Conservation (phyloP, 768 basidiomycete genomes). For the Hypholoma sublateritium region DNA sequence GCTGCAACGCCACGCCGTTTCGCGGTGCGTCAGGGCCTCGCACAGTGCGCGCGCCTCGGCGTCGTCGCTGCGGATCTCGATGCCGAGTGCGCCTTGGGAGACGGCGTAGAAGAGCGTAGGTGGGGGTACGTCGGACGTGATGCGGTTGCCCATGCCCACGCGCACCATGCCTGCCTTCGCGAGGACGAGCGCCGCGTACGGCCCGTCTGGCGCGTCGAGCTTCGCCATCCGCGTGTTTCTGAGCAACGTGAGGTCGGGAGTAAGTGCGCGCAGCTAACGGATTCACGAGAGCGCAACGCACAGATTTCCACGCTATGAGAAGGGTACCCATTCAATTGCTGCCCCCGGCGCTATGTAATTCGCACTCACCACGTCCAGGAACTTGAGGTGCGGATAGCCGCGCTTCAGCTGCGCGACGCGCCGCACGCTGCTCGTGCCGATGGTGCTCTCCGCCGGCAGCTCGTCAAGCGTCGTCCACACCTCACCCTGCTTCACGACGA, state of each 20-base stretch:
- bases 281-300: slow-evolving; percentile 43
- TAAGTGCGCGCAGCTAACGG: background rate
- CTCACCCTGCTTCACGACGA: slow-evolving; percentile 79
- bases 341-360: background rate
- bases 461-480: slow-evolving; percentile 75
- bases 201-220: slow-evolving; percentile 79
- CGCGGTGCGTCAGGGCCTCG: slow-evolving; percentile 67
- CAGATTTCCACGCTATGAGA: slow-evolving; percentile 79
- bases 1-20: slow-evolving; percentile 72
- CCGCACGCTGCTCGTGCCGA: slow-evolving; percentile 95
- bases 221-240: slow-evolving; percentile 91
- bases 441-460: slow-evolving; percentile 81
- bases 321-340: background rate
- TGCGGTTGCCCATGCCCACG: slow-evolving; percentile 68
- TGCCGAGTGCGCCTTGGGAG: slow-evolving; percentile 88
- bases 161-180: slow-evolving; percentile 92
- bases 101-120: slow-evolving; percentile 87
- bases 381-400: slow-evolving; percentile 71
- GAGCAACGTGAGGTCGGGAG: background rate
- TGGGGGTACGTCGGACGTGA: slow-evolving; percentile 70
- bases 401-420: slow-evolving; percentile 88
- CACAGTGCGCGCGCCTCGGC: slow-evolving; percentile 61
- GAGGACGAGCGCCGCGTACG: slow-evolving; percentile 86
- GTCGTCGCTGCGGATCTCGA: slow-evolving; percentile 81
- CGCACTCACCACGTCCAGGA: slow-evolving; percentile 76